phyloP scores from a whole-genome alignment of 2,329 filamentous ascomycete species.

The Aaosphaeria arxii region DNA sequence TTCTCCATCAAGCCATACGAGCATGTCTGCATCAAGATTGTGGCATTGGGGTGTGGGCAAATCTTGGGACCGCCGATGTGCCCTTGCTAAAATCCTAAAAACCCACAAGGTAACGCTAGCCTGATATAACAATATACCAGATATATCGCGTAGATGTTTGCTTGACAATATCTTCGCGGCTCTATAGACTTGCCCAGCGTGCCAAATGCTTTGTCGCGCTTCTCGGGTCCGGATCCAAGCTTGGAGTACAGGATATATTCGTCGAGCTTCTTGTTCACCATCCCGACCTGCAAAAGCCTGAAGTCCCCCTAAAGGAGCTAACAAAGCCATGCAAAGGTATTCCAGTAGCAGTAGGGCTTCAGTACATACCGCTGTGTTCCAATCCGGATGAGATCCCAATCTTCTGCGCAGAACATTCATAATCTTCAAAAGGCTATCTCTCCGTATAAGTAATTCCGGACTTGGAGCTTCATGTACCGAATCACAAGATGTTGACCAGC shows the following conservation, averaged over 20 bases:
- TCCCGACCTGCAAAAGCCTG: conserved; percentile 64
- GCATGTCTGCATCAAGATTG: background rate
- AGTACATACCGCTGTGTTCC: conserved; percentile 22
- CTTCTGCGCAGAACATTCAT: background rate
- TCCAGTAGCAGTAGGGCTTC: conserved; percentile 40
- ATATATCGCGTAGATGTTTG: conserved; percentile 58
- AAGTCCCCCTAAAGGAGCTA: conserved; percentile 60
- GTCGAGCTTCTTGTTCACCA: conserved; percentile 59
- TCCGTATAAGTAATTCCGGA: conserved; percentile 1
- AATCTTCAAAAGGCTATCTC: background rate
- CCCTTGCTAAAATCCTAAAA: background rate
- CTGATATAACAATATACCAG: conserved; percentile 64
- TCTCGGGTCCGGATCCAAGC: conserved; percentile 55
- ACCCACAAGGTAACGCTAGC: conserved; percentile 63
- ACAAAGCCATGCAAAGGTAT: conserved; percentile 58
- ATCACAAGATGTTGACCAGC: background rate
- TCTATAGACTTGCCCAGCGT: conserved; percentile 62
- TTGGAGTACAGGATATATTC: conserved; percentile 55
- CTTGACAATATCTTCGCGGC: conserved; percentile 52
- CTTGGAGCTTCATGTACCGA: background rate
- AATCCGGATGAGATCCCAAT: background rate
- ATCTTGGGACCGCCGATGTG: background rate
- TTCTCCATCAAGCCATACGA: background rate
- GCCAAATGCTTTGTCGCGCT: conserved; percentile 59
- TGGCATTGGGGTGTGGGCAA: background rate